phyloP scores from a whole-genome alignment of 331 rosid genomes.

The Cydonia oblonga region DNA sequence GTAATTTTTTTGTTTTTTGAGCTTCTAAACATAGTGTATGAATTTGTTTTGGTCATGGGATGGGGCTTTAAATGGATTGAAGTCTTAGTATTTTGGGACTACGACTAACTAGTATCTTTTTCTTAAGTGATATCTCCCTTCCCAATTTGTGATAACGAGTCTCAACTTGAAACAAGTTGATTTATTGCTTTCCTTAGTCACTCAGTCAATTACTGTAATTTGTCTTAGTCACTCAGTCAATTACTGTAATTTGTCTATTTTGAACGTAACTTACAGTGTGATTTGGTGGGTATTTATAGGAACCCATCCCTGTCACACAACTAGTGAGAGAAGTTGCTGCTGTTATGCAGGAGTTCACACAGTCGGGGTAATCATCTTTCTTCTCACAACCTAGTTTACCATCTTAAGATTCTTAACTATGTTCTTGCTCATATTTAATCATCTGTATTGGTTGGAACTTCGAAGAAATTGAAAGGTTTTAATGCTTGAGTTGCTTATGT shows the following conservation, averaged over 20 bases:
- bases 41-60: not conserved
- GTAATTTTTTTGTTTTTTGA: not conserved
- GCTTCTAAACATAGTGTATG: not conserved
- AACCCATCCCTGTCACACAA: constrained; percentile 83
- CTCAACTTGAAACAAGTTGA: not conserved
- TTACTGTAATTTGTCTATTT: not conserved
- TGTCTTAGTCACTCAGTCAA: not conserved
- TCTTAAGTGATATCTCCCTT: not conserved
- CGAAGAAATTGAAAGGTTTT: not conserved
- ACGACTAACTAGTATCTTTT: too few relatives aligned
- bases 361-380: constrained; percentile 57
- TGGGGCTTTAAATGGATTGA: not conserved
- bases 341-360: constrained; percentile 96
- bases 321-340: constrained; percentile 95
- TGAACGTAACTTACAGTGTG: not conserved
- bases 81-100: too few relatives aligned
- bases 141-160: not conserved
- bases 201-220: not conserved
- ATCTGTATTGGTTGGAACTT: not conserved
- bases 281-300: constrained; percentile 25
- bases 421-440: not conserved
- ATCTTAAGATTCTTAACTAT: not conserved
- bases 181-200: not conserved
- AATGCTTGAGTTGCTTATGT: not conserved
- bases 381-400: not conserved